A percentile compares a stretch with the other conserved stretches of the same genome.
Conservation (phyloP, 1,139 yeast species). For the Taphrina populina region DNA sequence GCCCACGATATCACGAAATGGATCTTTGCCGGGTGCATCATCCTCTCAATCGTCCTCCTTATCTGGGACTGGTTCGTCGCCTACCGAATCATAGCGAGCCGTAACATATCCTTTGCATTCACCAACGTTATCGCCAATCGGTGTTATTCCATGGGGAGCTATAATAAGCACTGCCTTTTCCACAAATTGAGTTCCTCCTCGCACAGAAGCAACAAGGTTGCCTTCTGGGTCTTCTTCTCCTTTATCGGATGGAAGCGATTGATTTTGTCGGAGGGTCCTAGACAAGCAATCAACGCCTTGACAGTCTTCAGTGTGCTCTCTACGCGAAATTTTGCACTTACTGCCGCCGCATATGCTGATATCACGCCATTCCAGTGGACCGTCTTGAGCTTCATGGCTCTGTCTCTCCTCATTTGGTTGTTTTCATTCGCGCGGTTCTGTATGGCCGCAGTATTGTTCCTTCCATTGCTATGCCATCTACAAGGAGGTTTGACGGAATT, state of each 20-base stretch:
- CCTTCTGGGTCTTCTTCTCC: slow-evolving; percentile 67
- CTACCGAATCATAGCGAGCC: slow-evolving; percentile 56
- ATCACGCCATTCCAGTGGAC: slow-evolving; percentile 60
- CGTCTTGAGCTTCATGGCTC: slow-evolving; percentile 68
- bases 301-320: slow-evolving; percentile 61
- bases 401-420: slow-evolving; percentile 74
- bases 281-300: slow-evolving; percentile 78
- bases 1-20: slow-evolving; percentile 69
- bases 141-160: slow-evolving; percentile 57
- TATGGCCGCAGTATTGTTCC: slow-evolving; percentile 56
- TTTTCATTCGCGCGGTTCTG: slow-evolving; percentile 62
- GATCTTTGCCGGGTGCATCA: slow-evolving; percentile 80
- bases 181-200: slow-evolving; percentile 64
- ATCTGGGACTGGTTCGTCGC: slow-evolving; percentile 64
- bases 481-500: slow-evolving; percentile 53
- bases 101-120: slow-evolving; percentile 69
- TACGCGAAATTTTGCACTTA: slow-evolving; percentile 52
- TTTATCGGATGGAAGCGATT: slow-evolving; percentile 64
- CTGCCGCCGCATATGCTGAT: slow-evolving; percentile 60
- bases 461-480: slow-evolving; percentile 58
- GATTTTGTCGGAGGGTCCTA: slow-evolving; percentile 78
- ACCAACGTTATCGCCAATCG: slow-evolving; percentile 64
- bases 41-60: slow-evolving; percentile 64
- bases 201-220: slow-evolving; percentile 63
- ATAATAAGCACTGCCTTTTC: slow-evolving; percentile 70